Percentiles rank a stretch among this genome's conserved stretches.
Evolutionary conservation across 345 rosid genomes (phyloP).

Genomic region (Eucalyptus erythrocorys): DNA sequence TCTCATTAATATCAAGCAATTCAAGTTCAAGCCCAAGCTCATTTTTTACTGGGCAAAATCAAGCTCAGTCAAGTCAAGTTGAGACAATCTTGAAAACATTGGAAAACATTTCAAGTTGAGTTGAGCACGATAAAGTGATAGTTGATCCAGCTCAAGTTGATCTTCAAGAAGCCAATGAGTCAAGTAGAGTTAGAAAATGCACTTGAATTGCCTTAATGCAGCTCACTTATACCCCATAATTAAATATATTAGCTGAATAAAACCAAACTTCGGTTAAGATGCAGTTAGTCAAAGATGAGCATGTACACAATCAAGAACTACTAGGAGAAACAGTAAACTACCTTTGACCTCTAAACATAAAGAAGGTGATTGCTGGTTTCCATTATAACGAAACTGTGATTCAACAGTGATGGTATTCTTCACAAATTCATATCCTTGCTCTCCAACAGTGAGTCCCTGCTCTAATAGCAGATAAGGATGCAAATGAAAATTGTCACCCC

Average conservation of each 20-base stretch:
- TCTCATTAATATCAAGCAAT: not conserved
- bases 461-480: constrained; percentile 27
- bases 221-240: not conserved
- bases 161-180: not conserved
- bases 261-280: not conserved
- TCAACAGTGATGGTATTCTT: not conserved
- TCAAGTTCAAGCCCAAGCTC: not conserved
- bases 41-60: not conserved
- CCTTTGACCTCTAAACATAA: not conserved
- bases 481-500: not conserved
- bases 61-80: not conserved
- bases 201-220: not conserved
- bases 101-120: not conserved
- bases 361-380: not conserved
- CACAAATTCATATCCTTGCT: constrained; percentile 10
- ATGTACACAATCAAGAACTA: not conserved
- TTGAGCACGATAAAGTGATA: not conserved
- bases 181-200: not conserved
- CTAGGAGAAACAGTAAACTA: not conserved
- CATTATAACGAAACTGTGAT: not conserved
- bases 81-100: not conserved
- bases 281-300: not conserved
- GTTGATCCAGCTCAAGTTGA: not conserved
- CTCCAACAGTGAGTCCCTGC: constrained; percentile 14
- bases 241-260: not conserved